Percentiles rank a stretch among this genome's conserved stretches.
Conservation (phyloP, 1,284 basidiomycete genomes). For the Ustilago crameri region DNA sequence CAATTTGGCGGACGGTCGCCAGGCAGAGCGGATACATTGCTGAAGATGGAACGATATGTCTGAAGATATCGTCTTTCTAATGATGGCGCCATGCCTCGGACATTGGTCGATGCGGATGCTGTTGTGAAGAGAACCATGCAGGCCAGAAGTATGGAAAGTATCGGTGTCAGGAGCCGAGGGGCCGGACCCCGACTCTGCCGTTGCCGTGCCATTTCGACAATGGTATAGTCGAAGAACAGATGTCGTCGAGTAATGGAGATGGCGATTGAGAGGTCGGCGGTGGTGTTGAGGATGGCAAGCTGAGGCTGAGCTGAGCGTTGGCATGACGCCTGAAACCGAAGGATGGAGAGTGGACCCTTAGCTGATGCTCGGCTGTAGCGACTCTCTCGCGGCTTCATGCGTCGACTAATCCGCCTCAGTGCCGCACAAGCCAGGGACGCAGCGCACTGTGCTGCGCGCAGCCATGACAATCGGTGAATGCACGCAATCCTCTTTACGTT, state of each 20-base stretch:
- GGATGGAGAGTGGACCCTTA: slow-evolving; percentile 21
- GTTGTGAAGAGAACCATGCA: neutral
- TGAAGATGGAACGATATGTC: slow-evolving; percentile 34
- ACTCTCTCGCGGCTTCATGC: neutral
- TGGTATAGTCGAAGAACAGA: neutral
- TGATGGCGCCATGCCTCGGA: slow-evolving; percentile 20
- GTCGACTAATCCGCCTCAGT: neutral
- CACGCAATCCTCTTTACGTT: neutral
- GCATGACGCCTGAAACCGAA: slow-evolving; percentile 23
- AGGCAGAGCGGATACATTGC: slow-evolving; percentile 1
- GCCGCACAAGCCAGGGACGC: slow-evolving; percentile 22
- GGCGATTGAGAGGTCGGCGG: neutral
- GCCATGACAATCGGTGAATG: slow-evolving; percentile 1
- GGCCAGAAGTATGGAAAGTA: slow-evolving; percentile 1
- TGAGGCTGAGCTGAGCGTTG: neutral
- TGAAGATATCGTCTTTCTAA: slow-evolving; percentile 23
- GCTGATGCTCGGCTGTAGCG: neutral
- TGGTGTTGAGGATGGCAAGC: neutral
- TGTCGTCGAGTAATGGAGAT: neutral
- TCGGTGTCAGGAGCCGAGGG: neutral
- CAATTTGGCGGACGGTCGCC: slow-evolving; percentile 35
- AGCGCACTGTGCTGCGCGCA: slow-evolving; percentile 1
- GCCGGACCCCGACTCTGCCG: neutral
- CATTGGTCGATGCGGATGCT: slow-evolving; percentile 8
- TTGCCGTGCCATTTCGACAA: neutral